Conservation (phyloP, 805 yeast species). For the Sugiyamaella lignohabitans region DNA sequence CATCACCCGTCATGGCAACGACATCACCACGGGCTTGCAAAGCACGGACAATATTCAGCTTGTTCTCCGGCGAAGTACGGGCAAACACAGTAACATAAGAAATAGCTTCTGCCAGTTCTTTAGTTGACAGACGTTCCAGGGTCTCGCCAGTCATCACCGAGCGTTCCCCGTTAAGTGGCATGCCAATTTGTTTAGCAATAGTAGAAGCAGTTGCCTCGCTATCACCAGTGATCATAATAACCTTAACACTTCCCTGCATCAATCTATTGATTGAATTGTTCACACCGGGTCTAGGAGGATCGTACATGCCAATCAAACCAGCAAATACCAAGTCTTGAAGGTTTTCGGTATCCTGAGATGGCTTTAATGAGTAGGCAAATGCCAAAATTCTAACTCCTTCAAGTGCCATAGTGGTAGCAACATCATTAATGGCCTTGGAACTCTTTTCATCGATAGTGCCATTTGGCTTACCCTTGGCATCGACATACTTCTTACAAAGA, state of each 20-base stretch:
- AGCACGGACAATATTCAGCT: constrained; percentile 82
- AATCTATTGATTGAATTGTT: constrained; percentile 64
- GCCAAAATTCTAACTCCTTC: constrained; percentile 85
- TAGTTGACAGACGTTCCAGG: constrained; percentile 66
- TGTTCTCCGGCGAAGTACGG: constrained; percentile 92
- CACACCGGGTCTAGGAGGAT: constrained; percentile 93
- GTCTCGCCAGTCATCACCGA: constrained; percentile 82
- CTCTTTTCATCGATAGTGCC: constrained; percentile 34
- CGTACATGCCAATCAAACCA: constrained; percentile 93
- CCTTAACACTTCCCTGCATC: constrained; percentile 89
- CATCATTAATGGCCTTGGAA: constrained; percentile 37
- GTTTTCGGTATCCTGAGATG: constrained; percentile 23
- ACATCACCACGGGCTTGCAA: constrained; percentile 46
- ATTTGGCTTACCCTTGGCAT: constrained; percentile 51
- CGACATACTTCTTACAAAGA: constrained; percentile 53
- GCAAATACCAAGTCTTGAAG: constrained; percentile 61
- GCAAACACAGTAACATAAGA: constrained; percentile 85
- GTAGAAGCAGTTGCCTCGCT: constrained; percentile 78
- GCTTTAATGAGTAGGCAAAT: constrained; percentile 51
- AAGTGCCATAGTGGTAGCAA: constrained; percentile 61
- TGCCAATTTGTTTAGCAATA: constrained; percentile 85
- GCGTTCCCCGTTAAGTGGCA: constrained; percentile 55
- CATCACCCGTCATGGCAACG: constrained; percentile 63
- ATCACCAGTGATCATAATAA: constrained; percentile 98
- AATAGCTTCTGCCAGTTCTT: constrained; percentile 66